These are phyloP conservation scores for Vanderwaltozyma tropicalis DNA, from an alignment of 805 yeast genomes.

Conservation along the genomic window DNA sequence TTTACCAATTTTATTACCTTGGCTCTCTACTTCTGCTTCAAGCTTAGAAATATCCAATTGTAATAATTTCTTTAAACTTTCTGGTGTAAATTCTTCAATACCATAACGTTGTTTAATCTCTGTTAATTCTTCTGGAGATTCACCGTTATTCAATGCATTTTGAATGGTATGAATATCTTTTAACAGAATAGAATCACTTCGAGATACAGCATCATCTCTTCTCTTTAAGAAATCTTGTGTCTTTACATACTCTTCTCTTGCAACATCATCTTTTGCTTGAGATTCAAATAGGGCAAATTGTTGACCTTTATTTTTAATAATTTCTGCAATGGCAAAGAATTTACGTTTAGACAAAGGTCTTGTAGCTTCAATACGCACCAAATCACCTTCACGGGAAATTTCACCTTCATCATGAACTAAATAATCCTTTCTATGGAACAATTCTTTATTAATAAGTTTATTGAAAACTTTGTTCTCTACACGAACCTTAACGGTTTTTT, in stretches of 20 bases:
- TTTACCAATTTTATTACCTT: slow-evolving; percentile 27
- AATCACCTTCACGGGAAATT: slow-evolving; percentile 87
- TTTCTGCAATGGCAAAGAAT: slow-evolving; percentile 85
- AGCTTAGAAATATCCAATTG: slow-evolving; percentile 30
- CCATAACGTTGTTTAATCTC: slow-evolving; percentile 37
- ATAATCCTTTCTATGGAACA: slow-evolving; percentile 69
- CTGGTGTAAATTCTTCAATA: slow-evolving; percentile 38
- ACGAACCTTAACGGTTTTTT: slow-evolving; percentile 88
- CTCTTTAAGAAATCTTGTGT: slow-evolving; percentile 44
- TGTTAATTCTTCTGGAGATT: slow-evolving; percentile 30
- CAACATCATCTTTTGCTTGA: slow-evolving; percentile 59
- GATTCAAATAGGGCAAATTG: slow-evolving; percentile 73
- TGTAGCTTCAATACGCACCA: slow-evolving; percentile 84
- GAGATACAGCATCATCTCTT: slow-evolving; percentile 30
- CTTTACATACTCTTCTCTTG: slow-evolving; percentile 52
- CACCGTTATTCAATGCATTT: slow-evolving; percentile 23
- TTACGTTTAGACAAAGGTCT: slow-evolving; percentile 78
- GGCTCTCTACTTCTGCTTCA: slow-evolving; percentile 19
- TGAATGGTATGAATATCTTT: slow-evolving; percentile 22
- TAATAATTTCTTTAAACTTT: slow-evolving; percentile 28
- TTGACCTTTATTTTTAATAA: slow-evolving; percentile 80
- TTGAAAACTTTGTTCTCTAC: slow-evolving; percentile 71
- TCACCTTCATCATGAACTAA: slow-evolving; percentile 91
- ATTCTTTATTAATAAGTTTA: slow-evolving; percentile 60
- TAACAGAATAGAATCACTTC: slow-evolving; percentile 20